Conservation (phyloP, 352 stramenopile genomes). For the Globisporangium radiosum region DNA sequence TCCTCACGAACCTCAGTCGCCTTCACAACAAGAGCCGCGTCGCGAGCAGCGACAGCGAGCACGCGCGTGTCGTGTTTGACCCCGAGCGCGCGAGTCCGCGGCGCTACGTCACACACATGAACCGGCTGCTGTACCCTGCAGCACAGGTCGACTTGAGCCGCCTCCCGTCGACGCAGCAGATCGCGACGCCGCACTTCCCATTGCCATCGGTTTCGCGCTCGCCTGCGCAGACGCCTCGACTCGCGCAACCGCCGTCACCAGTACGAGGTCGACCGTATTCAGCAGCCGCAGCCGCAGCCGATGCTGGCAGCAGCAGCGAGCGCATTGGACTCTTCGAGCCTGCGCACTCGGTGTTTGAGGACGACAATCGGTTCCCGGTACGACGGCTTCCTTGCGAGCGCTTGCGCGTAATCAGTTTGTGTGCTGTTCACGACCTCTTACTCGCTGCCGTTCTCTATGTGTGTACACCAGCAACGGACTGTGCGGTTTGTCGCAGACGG, state of each 20-base stretch:
- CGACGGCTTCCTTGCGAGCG: background rate
- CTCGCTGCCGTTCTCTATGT: background rate
- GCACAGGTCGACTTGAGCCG: constrained; percentile 42
- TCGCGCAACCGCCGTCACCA: background rate
- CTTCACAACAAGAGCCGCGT: constrained; percentile 16
- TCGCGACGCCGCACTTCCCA: constrained; percentile 38
- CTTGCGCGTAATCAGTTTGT: too few relatives aligned
- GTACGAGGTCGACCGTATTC: background rate
- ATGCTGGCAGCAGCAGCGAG: too few relatives aligned
- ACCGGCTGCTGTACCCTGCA: constrained; percentile 33
- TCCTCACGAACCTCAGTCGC: constrained; percentile 39
- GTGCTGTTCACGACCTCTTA: background rate
- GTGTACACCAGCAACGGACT: constrained; percentile 24
- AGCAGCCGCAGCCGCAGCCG: background rate
- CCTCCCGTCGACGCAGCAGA: constrained; percentile 47
- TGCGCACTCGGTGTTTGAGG: constrained; percentile 10
- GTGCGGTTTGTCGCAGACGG: constrained; percentile 34
- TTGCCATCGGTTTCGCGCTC: background rate
- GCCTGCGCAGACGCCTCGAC: background rate
- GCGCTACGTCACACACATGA: constrained; percentile 21
- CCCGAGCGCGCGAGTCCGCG: constrained; percentile 14
- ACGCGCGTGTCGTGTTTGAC: constrained; percentile 8
- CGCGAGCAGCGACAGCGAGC: constrained; percentile 5
- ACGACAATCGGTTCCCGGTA: constrained; percentile 43
- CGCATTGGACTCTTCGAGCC: background rate